Evolutionary conservation across 495 filamentous ascomycete genomes (phyloP), one percentile per base, ranked within the genome.

Genomic region (Xylaria longipes): DNA sequence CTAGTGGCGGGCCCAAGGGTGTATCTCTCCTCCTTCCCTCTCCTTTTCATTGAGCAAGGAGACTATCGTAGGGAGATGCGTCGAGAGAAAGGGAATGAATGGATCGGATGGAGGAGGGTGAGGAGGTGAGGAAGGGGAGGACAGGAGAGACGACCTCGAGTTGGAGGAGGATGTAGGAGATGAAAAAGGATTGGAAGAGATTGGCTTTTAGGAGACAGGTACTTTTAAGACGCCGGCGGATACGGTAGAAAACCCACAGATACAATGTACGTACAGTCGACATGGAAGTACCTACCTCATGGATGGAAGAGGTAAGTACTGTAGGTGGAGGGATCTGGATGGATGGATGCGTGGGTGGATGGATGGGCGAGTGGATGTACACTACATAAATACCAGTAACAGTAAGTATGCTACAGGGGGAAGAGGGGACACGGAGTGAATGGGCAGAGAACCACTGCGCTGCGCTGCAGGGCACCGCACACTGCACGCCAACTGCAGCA

Each of bases 101-200:
- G 82, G 82, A 87, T 87, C 86, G 86, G 86, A 85, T 85, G 81
- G 82, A 82, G 80, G 83, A 71, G 83, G 82, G 82, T 81, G 80
- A 78, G 72, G 78, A 80, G 71, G 69, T 58, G 64, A 70, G 60
- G 81, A 85, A 86, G 81, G 79, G 82, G 78, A 83, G 84, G 83
- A 81, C 81, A 82, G 80, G 83, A 84, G 83, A 86, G 85, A 84
- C 85, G 84, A 81, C 80, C 81, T 86, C 80, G 81, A 86, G 85
- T 83, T 82, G 86, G 82, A 85, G 84, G 87, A 84, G 81, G 85
- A 84, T 82, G 82, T 77, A 81, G 82, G 78, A 84, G 84, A 86
- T 83, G 82, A 82, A 85, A 82, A 82, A 82, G 83, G 83, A 84
- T 80, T 82, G 84, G 82, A 85, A 80, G 77, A 82, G 80, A 84